A percentile compares a stretch with the other conserved stretches of the same genome.
Conservation (phyloP, 345 rosid genomes). For the Noccaea bulbosa region DNA sequence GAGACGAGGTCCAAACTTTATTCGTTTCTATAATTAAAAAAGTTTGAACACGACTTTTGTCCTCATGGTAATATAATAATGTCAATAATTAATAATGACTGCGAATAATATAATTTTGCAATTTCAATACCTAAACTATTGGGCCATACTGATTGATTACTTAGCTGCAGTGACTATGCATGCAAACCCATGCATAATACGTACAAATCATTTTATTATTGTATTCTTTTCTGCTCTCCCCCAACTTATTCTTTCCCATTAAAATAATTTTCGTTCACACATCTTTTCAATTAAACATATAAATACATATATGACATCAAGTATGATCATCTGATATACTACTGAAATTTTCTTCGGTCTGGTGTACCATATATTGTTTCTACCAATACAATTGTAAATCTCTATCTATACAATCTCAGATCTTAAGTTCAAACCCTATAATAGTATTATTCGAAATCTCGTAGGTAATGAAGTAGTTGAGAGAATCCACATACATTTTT, state of each 20-base stretch:
- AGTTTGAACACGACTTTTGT: conserved; percentile 28
- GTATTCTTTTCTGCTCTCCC: conserved; percentile 18
- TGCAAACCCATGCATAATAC: conserved; percentile 52
- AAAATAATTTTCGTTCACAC: conserved; percentile 26
- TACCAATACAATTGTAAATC: background rate
- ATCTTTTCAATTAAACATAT: conserved; percentile 7
- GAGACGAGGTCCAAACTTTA: conserved; percentile 38
- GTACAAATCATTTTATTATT: conserved; percentile 41
- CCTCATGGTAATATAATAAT: conserved; percentile 33
- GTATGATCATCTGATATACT: background rate
- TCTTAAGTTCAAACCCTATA: conserved; percentile 25
- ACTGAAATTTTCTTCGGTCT: conserved; percentile 28
- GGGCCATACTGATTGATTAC: conserved; percentile 41
- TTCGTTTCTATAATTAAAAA: conserved; percentile 29
- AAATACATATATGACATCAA: background rate
- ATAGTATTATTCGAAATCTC: background rate
- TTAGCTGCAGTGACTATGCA: conserved; percentile 46
- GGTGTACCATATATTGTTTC: background rate
- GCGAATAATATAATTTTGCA: conserved; percentile 15
- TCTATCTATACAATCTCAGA: conserved; percentile 1
- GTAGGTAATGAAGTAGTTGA: background rate
- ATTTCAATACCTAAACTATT: conserved; percentile 36
- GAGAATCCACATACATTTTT: conserved; percentile 8
- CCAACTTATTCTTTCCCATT: conserved; percentile 38
- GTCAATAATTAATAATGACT: conserved; percentile 19